A percentile compares a stretch with the other conserved stretches of the same genome.
Evolutionary conservation across 2,329 filamentous ascomycete genomes (phyloP).

Genomic region (Microcyclosporella mali): DNA sequence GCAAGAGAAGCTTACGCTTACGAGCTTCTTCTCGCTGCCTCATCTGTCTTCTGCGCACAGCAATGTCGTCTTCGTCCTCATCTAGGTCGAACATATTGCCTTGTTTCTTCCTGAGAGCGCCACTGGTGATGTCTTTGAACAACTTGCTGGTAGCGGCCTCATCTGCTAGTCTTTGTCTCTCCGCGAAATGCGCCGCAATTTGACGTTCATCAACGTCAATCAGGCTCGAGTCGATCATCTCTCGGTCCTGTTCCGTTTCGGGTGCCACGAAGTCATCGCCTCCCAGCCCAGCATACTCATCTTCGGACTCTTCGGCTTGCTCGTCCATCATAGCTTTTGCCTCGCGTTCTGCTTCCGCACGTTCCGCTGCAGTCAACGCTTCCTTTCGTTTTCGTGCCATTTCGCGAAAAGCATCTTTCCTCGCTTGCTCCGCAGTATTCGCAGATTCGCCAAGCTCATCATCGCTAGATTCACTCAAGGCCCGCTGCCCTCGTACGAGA

Average conservation of each 20-base stretch:
- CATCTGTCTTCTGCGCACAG: constrained; percentile 65
- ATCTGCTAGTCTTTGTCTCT: constrained; percentile 71
- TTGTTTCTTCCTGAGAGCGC: constrained; percentile 76
- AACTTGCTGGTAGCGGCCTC: constrained; percentile 86
- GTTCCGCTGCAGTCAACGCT: constrained; percentile 33
- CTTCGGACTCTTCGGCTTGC: constrained; percentile 93
- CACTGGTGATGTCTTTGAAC: constrained; percentile 86
- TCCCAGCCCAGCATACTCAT: constrained; percentile 92
- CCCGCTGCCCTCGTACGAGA: constrained; percentile 38
- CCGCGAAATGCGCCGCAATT: constrained; percentile 78
- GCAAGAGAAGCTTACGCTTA: constrained; percentile 81
- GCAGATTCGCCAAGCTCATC: constrained; percentile 33
- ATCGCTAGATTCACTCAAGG: constrained; percentile 39
- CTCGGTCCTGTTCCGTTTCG: constrained; percentile 66
- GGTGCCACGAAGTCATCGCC: constrained; percentile 78
- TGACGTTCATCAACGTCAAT: constrained; percentile 74
- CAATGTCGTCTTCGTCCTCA: constrained; percentile 81
- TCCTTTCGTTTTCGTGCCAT: constrained; percentile 60
- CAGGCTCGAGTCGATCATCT: constrained; percentile 81
- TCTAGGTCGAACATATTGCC: constrained; percentile 60
- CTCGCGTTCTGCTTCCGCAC: constrained; percentile 60
- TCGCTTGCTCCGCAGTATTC: constrained; percentile 23
- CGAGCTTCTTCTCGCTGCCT: constrained; percentile 84
- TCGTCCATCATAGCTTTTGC: constrained; percentile 88
- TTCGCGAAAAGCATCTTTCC: constrained; percentile 56